A percentile compares a stretch with the other conserved stretches of the same genome.
These are phyloP conservation scores for Penicillium sp. DNA, from an alignment of 2,329 filamentous ascomycete species.

Conservation along the genomic window DNA sequence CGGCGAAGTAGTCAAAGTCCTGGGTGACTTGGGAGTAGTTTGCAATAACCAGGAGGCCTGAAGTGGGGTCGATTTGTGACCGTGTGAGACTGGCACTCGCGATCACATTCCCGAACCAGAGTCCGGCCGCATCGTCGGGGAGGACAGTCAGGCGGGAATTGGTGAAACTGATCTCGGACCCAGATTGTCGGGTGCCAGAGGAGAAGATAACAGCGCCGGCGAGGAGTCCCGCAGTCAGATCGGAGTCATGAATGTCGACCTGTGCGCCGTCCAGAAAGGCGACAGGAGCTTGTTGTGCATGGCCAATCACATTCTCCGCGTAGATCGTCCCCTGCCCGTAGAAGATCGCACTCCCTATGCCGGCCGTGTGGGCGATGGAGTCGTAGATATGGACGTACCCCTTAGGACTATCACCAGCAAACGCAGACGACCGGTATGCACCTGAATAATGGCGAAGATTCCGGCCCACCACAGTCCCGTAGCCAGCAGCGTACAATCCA, in stretches of 20 bases:
- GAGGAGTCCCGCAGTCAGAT: conserved; percentile 8
- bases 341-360: conserved; percentile 9
- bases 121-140: not conserved
- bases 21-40: conserved; percentile 14
- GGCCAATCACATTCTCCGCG: conserved; percentile 3
- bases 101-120: conserved; percentile 14
- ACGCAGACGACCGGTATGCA: conserved; percentile 8
- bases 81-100: conserved; percentile 1
- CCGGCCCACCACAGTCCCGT: conserved; percentile 4
- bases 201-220: conserved; percentile 9
- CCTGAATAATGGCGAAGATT: conserved; percentile 9
- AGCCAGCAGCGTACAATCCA: conserved; percentile 6
- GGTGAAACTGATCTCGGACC: not conserved
- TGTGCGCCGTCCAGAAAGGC: conserved; percentile 8
- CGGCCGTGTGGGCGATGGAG: conserved; percentile 7
- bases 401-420: conserved; percentile 9
- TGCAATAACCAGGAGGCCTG: conserved; percentile 9
- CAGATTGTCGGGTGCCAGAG: conserved; percentile 1
- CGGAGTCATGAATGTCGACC: conserved; percentile 3
- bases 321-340: conserved; percentile 8
- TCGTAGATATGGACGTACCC: conserved; percentile 10
- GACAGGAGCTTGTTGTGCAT: conserved; percentile 5
- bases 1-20: conserved; percentile 9
- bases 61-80: conserved; percentile 5
- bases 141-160: not conserved